Conservation (phyloP, 2,329 filamentous ascomycete species). For the Botryosphaeria dothidea region DNA sequence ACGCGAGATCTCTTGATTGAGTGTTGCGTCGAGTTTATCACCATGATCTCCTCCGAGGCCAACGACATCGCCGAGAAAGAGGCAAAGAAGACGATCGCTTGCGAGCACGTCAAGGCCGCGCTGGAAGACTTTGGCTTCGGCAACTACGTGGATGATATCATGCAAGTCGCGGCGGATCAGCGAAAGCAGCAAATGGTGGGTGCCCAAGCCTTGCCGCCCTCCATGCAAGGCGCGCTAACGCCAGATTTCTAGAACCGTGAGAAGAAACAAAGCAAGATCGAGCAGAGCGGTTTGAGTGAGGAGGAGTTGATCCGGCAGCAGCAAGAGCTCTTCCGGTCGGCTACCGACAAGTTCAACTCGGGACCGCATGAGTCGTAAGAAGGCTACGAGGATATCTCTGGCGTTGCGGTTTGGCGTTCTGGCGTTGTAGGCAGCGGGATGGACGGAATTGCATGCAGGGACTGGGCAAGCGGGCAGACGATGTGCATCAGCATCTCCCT, state of each 20-base stretch:
- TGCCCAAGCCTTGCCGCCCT: conserved; percentile 18
- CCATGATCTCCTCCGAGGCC: conserved; percentile 94
- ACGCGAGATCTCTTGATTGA: conserved; percentile 94
- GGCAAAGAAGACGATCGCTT: conserved; percentile 98
- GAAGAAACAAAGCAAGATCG: conserved; percentile 96
- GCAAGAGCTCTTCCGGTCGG: conserved; percentile 85
- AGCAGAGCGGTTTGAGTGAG: conserved; percentile 87
- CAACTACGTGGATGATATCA: conserved; percentile 86
- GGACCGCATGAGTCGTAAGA: conserved; percentile 39
- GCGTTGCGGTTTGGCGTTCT: conserved; percentile 18
- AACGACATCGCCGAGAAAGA: conserved; percentile 99
- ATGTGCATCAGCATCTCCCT: not conserved
- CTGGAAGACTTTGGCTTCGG: conserved; percentile 89
- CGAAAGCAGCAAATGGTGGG: conserved; percentile 88
- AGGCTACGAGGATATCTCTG: not conserved
- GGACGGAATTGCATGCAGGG: not conserved
- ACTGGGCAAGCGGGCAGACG: not conserved
- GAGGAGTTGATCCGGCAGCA: conserved; percentile 88
- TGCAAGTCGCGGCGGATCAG: conserved; percentile 85
- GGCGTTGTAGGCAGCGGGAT: conserved; percentile 9
- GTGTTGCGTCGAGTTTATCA: conserved; percentile 99
- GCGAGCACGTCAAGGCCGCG: conserved; percentile 95
- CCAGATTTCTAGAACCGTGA: conserved; percentile 70
- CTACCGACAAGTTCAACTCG: conserved; percentile 69
- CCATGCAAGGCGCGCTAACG: conserved; percentile 23